A percentile compares a stretch with the other conserved stretches of the same genome.
Conservation (phyloP, 495 filamentous ascomycete species). For the Neurospora tetraspora region DNA sequence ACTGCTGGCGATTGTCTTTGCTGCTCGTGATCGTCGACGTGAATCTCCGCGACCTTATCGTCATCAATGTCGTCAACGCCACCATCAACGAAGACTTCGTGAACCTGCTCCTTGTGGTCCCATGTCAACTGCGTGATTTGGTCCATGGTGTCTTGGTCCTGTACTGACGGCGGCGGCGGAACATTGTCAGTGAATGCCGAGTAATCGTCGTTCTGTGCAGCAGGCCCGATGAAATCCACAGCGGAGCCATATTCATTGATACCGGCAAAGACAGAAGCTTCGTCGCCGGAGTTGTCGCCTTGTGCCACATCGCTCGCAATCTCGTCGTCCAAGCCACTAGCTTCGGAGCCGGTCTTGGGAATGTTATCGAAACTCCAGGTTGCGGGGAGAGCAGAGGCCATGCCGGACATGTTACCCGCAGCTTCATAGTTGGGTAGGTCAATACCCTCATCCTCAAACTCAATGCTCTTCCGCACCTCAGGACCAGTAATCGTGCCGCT, state of each 20-base stretch:
- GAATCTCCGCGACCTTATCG: constrained; percentile 36
- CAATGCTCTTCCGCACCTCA: constrained; percentile 27
- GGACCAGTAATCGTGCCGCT: background rate
- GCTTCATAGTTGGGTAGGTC: constrained; percentile 14
- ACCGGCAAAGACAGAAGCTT: constrained; percentile 6
- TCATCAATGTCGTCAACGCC: constrained; percentile 25
- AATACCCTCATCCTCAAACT: constrained; percentile 27
- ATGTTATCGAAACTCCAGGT: constrained; percentile 32
- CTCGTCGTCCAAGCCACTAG: constrained; percentile 14
- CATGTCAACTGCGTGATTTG: constrained; percentile 19
- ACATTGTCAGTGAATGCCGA: constrained; percentile 9
- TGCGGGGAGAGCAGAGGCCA: constrained; percentile 14
- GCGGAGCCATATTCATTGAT: constrained; percentile 7
- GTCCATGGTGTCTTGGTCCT: constrained; percentile 14
- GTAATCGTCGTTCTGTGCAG: constrained; percentile 24
- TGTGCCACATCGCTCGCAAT: constrained; percentile 34
- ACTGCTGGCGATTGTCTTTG: constrained; percentile 1
- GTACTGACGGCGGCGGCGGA: constrained; percentile 4
- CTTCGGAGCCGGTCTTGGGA: constrained; percentile 5
- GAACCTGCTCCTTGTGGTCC: constrained; percentile 23
- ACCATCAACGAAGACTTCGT: constrained; percentile 21
- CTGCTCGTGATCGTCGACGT: constrained; percentile 25
- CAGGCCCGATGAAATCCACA: constrained; percentile 27
- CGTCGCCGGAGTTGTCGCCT: constrained; percentile 16
- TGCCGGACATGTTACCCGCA: constrained; percentile 17